Base-by-base conservation (phyloP, 2,329 filamentous ascomycete genomes). In the Sphaerulina vaccinii region DNA sequence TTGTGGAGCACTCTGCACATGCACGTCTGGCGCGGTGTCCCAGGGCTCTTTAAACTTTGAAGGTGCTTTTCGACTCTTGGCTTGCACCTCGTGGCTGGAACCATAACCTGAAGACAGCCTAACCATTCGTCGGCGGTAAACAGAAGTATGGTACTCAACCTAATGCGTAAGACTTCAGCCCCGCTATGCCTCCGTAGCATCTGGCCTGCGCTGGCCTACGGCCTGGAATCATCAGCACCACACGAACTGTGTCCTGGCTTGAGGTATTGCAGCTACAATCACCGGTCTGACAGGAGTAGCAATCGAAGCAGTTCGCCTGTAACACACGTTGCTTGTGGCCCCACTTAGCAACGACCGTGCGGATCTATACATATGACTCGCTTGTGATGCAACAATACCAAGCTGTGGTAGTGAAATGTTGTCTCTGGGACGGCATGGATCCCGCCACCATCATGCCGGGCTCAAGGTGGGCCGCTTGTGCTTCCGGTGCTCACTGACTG, bases 331-430 rank as follows among this genome's bases (percentile, higher is more conserved):
- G n/a, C n/a, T n/a, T n/a, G n/a, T n/a, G n/a, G 35, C 29, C 24
- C 42, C 27, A 45, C 42, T 43, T 13, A 15, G 27, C n/a, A 13
- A 18, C 10, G 11, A 10, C 10, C 24, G 11, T 45, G 29, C 19
- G 11, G 16, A 11, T 11, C 27, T 18, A 18, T 22, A 36, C 43
- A 23, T 29, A 46, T 46, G 21, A 46, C 32, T 46, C 32, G 27
- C 32, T 19, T 23, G 43, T 36, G 43, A 46, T 46, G 32, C 43
- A 36, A 46, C 21, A 46, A 37, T 37, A 36, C 35, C 43, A 33
- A 32, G 35, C 43, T 36, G 18, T 16, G 18, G 37, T 32, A 46
- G 18, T 22, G 21, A 16, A 22, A 5, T 38, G 19, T 13, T 37
- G 15, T 19, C 39, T 10, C 39, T 18, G 21, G 9, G 22, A 10